Base-by-base conservation (phyloP, 129 eudicot species). In the Flaveria sonorensis region DNA sequence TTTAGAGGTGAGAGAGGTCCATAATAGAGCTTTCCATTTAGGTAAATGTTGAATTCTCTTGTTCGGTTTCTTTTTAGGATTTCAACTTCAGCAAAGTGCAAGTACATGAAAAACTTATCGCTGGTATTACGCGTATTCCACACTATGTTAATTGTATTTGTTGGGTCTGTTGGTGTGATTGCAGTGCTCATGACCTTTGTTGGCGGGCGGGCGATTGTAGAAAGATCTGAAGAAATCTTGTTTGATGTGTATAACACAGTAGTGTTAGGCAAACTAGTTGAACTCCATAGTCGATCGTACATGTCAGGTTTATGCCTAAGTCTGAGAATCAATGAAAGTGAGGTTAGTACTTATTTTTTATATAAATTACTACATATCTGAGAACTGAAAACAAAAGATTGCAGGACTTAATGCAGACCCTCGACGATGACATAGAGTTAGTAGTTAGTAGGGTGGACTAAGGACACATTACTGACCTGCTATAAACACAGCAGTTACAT, bases 271-370 rank as follows among this genome's bases (percentile, higher is more conserved):
- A 40, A 39, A 6, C 0, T 51, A 50, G 56, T 20, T 39, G 80
- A 85, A 48, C 30, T 11, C 91, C 91, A 82, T 42, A 72, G 36
- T 8, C 88, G 81, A 55, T 87, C 88, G 62, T 75, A 84, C 36
- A 6, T 23, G 65, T 87, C 91, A 7, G 55, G 78, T 16, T 68
- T 76, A 83, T 68, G 61, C 89, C 83, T 72, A 71, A 13, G 9
- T 26, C 23, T 8, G 16, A 48, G 7, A 70, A 51, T 65, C 15
- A 68, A 55, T 20, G 42, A 52, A 66, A 43, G 7, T 9, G 23
- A 51, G 10, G n/a, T 67, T 55, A 67, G 72, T 48, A 63, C 9
- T 56, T 39, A 0, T 19, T 5, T 52, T 39, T 28, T 1, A 4
- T 16, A 52, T 45, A 8, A 8, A 45, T 10, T 6, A 45, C 13